A percentile compares a stretch with the other conserved stretches of the same genome.
Conservation (phyloP, 140 eudicot genomes). For the Stevia rebaudiana region DNA sequence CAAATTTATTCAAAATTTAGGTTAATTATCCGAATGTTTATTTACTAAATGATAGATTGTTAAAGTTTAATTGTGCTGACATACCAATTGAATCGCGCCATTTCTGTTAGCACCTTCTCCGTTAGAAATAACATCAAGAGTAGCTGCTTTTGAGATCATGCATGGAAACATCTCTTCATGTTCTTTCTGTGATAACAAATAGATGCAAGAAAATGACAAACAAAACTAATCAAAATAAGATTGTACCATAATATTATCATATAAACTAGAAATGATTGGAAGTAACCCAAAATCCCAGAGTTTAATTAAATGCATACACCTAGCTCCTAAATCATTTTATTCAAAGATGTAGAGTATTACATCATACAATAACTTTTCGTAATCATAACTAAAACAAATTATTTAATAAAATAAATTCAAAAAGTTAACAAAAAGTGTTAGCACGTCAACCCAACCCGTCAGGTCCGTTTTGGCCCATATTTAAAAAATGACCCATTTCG, state of each 20-base stretch:
- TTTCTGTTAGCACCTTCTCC: slow-evolving; percentile 65
- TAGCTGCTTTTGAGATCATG: slow-evolving; percentile 75
- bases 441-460: background rate
- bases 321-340: background rate
- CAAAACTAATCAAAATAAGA: background rate
- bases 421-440: background rate
- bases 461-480: background rate
- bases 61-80: slow-evolving; percentile 12
- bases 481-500: background rate
- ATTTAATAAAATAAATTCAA: background rate
- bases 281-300: background rate
- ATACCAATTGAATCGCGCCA: slow-evolving; percentile 81
- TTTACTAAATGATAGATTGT: background rate
- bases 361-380: background rate
- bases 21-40: background rate
- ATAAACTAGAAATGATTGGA: slow-evolving; percentile 5
- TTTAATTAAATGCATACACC: background rate
- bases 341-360: background rate
- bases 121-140: slow-evolving; percentile 54
- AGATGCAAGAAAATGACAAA: background rate
- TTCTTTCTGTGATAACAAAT: slow-evolving; percentile 49
- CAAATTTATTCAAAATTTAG: slow-evolving; percentile 2
- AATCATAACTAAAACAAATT: background rate
- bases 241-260: background rate
- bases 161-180: slow-evolving; percentile 84